Evolutionary conservation across 1,139 yeast species (phyloP).

Genomic region (Blastobotrys ciferrii): DNA sequence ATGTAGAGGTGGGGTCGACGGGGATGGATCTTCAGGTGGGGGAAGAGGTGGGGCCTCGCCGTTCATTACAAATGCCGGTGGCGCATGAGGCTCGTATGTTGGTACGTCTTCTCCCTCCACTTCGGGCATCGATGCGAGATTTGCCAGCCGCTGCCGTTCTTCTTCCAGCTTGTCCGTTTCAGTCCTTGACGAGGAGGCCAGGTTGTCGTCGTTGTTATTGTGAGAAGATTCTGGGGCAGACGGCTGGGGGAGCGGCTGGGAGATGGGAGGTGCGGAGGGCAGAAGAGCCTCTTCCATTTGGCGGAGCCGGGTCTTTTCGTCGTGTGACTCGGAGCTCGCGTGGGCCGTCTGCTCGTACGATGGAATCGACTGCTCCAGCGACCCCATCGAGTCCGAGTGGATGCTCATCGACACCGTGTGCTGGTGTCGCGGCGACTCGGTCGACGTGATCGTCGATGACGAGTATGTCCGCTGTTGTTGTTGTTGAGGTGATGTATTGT

Average conservation of each 20-base stretch:
- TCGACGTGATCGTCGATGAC: not conserved
- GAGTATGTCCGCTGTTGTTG: not conserved
- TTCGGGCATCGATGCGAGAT: slow-evolving; percentile 29
- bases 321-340: slow-evolving; percentile 7
- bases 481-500: not conserved
- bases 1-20: slow-evolving; percentile 14
- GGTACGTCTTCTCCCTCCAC: slow-evolving; percentile 28
- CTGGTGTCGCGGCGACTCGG: slow-evolving; percentile 19
- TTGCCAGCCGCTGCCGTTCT: slow-evolving; percentile 29
- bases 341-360: slow-evolving; percentile 17
- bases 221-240: slow-evolving; percentile 11
- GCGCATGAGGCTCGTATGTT: slow-evolving; percentile 22
- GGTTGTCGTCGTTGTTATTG: not conserved
- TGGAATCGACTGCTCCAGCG: slow-evolving; percentile 3
- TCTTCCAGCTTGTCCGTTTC: slow-evolving; percentile 30
- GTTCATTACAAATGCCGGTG: slow-evolving; percentile 13
- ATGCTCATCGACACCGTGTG: not conserved
- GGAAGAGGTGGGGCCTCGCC: slow-evolving; percentile 1
- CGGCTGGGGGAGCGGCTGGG: slow-evolving; percentile 7
- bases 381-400: slow-evolving; percentile 7
- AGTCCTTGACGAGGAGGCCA: slow-evolving; percentile 1
- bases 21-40: not conserved
- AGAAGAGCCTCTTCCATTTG: slow-evolving; percentile 55
- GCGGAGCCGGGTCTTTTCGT: slow-evolving; percentile 55
- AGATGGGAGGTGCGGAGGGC: slow-evolving; percentile 56